A percentile compares a stretch with the other conserved stretches of the same genome.
Conservation (phyloP, 768 basidiomycete species). For the Postia placenta region DNA sequence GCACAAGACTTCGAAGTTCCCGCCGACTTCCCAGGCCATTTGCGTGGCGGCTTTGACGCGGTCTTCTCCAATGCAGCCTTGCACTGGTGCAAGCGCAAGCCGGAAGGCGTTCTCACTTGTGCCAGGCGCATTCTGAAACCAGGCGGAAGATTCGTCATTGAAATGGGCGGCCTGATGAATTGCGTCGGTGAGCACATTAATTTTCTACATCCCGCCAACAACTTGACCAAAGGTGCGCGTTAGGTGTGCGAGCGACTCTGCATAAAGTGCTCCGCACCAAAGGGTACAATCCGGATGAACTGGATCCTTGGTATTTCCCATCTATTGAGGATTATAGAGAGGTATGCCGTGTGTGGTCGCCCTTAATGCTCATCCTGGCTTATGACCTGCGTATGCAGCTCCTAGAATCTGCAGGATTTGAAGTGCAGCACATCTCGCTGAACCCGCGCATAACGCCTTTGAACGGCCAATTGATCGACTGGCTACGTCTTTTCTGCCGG, state of each 20-base stretch:
- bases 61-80: conserved; percentile 77
- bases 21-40: conserved; percentile 15
- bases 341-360: conserved; percentile 27
- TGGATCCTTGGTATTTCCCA: conserved; percentile 88
- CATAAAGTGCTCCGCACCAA: conserved; percentile 44
- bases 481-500: conserved; percentile 64
- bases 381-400: conserved; percentile 32
- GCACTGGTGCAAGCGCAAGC: conserved; percentile 83
- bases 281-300: conserved; percentile 49
- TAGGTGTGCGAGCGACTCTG: conserved; percentile 57
- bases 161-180: conserved; percentile 77
- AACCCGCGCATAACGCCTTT: conserved; percentile 52
- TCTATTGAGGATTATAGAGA: conserved; percentile 58
- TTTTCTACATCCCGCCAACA: too few relatives aligned
- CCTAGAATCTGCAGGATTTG: conserved; percentile 50
- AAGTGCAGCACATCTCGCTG: conserved; percentile 46
- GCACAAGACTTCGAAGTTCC: conserved; percentile 38
- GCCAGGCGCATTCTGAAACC: conserved; percentile 57
- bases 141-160: conserved; percentile 67
- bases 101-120: conserved; percentile 55
- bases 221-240: neutral
- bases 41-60: conserved; percentile 51
- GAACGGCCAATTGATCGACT: conserved; percentile 47
- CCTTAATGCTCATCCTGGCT: neutral
- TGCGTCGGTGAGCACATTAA: conserved; percentile 48